These are phyloP conservation scores for Pelargonium australe DNA, from an alignment of 441 rosid genomes.

Conservation along the genomic window DNA sequence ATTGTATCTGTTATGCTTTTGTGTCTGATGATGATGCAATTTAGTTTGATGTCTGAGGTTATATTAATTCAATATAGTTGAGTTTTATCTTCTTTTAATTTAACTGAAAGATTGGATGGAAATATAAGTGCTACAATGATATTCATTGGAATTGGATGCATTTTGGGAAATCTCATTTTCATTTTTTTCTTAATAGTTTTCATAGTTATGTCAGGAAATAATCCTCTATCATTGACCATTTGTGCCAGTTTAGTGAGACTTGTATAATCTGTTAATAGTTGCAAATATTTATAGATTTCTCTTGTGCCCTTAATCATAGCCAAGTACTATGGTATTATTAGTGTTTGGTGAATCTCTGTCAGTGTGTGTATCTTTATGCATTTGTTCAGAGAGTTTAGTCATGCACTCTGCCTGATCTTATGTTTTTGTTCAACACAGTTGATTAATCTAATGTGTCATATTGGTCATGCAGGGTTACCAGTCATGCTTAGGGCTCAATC, in stretches of 20 bases:
- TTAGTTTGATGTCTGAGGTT: not conserved
- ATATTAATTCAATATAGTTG: not conserved
- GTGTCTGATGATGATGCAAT: not conserved
- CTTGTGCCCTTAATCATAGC: too few relatives aligned
- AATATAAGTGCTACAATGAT: not conserved
- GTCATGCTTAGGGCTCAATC: slow-evolving; percentile 66
- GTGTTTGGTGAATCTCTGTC: too few relatives aligned
- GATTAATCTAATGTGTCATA: slow-evolving; percentile 18
- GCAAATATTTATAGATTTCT: not conserved
- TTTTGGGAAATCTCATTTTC: not conserved
- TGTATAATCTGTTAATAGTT: too few relatives aligned
- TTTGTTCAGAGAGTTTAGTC: not conserved
- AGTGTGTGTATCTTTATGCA: not conserved
- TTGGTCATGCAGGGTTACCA: slow-evolving; percentile 39
- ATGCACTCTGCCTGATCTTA: too few relatives aligned
- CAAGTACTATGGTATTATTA: not conserved
- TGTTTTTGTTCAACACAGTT: not conserved
- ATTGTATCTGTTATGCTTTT: not conserved
- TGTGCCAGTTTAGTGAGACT: too few relatives aligned
- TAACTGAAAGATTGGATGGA: not conserved
- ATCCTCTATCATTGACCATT: too few relatives aligned
- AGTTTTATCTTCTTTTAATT: not conserved
- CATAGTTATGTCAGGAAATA: too few relatives aligned
- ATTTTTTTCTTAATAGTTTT: too few relatives aligned
- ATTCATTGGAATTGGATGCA: not conserved